Percentiles rank a stretch among this genome's conserved stretches.
These are phyloP conservation scores for Jackrogersella multiformis DNA, from an alignment of 495 filamentous ascomycete species.

Conservation along the genomic window DNA sequence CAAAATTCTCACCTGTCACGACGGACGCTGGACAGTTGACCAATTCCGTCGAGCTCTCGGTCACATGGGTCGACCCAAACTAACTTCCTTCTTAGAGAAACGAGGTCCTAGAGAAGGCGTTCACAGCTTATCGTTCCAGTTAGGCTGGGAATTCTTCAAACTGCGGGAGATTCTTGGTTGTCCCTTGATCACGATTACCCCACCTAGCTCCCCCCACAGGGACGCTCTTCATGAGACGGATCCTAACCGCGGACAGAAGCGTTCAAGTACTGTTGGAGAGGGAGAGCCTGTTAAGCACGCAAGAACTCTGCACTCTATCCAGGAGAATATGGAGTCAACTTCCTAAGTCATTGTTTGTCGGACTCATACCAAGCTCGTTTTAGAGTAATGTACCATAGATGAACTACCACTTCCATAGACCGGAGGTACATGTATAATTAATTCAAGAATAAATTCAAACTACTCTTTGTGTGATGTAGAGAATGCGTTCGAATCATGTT, in stretches of 20 bases:
- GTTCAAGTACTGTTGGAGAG: neutral
- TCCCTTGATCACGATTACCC: neutral
- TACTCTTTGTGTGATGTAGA: too few species aligned
- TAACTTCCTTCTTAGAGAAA: neutral
- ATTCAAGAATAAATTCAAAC: too few species aligned
- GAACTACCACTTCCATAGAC: neutral
- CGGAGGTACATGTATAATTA: too few species aligned
- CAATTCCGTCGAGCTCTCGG: neutral
- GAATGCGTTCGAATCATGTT: too few species aligned
- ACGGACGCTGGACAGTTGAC: neutral
- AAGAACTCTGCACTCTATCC: neutral
- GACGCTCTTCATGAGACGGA: neutral
- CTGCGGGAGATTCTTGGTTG: neutral
- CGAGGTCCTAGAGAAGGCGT: neutral
- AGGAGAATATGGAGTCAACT: neutral
- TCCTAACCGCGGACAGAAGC: neutral
- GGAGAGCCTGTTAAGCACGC: neutral
- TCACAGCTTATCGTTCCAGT: neutral
- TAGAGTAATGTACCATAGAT: neutral
- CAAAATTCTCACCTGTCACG: neutral
- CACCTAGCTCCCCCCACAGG: neutral
- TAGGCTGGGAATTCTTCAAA: neutral
- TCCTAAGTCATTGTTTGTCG: too few species aligned
- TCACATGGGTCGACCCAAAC: neutral
- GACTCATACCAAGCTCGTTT: neutral